Percentiles rank a stretch among this genome's conserved stretches.
Conservation (phyloP, 352 stramenopile genomes). For the Pythium pyrilobum region DNA sequence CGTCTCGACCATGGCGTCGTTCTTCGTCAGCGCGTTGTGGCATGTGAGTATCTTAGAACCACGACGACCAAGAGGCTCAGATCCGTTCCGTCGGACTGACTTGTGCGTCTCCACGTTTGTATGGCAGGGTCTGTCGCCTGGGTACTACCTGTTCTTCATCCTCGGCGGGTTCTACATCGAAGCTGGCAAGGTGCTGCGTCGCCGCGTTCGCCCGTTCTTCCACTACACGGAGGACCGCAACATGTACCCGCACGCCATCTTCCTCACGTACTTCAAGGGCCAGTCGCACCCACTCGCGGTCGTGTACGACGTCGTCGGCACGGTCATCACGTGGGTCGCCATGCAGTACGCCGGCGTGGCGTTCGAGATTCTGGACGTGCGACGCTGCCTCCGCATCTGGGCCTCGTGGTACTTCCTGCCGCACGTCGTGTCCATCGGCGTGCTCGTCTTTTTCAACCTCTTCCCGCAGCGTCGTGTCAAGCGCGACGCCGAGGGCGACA, state of each 20-base stretch:
- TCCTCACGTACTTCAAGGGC: slow-evolving; percentile 73
- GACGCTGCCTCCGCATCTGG: slow-evolving; percentile 71
- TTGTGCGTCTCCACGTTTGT: neutral
- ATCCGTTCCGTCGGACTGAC: too few species aligned
- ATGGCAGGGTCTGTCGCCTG: slow-evolving; percentile 68
- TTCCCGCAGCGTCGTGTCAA: slow-evolving; percentile 43
- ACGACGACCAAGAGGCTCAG: too few species aligned
- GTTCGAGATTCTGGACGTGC: slow-evolving; percentile 81
- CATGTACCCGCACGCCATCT: slow-evolving; percentile 73
- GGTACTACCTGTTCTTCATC: slow-evolving; percentile 88
- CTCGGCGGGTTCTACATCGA: slow-evolving; percentile 82
- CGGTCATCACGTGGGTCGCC: slow-evolving; percentile 73
- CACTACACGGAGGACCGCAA: slow-evolving; percentile 84
- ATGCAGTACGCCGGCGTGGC: slow-evolving; percentile 86
- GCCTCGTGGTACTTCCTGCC: slow-evolving; percentile 79
- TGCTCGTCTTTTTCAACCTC: slow-evolving; percentile 58
- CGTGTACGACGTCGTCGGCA: slow-evolving; percentile 69
- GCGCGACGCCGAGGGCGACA: neutral
- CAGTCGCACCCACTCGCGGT: slow-evolving; percentile 70
- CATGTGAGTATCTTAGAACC: slow-evolving; percentile 58
- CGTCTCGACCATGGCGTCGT: slow-evolving; percentile 69
- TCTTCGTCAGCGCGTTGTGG: slow-evolving; percentile 83
- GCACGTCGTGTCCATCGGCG: slow-evolving; percentile 47
- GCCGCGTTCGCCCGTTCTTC: slow-evolving; percentile 68
- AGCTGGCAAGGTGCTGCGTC: slow-evolving; percentile 77